Base-by-base conservation (phyloP, 2,329 filamentous ascomycete species). In the Epichloe typhina region DNA sequence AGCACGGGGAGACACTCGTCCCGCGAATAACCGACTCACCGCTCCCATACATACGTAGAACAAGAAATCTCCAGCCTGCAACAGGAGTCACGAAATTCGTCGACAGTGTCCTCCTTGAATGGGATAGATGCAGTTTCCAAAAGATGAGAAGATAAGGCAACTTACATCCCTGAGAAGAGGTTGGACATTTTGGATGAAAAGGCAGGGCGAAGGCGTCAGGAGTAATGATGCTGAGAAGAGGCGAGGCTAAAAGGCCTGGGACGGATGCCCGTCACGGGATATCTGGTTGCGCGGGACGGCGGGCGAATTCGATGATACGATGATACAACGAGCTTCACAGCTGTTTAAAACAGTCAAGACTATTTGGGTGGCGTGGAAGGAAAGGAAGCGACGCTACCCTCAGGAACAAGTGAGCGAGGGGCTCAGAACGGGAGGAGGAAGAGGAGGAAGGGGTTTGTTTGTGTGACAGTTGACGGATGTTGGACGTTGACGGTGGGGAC, bases 81-180 rank as follows among this genome's bases (percentile, higher is more conserved):
- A 35, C 17, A 12, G 33, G 17, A 44, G 8, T 44, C 13, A n/a
- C 9, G n/a, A 38, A 3, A n/a, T 9, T 46, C 9, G 42, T 21
- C 12, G 6, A 35, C 26, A 36, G 12, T 21, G 26, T 37, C 2
- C 15, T 17, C 37, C 17, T 9, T 13, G 37, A 15, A n/a, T 3
- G 13, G 7, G 19, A 13, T 17, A 17, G 6, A 9, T 19, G 3
- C 39, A 36, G 26, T 26, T 23, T 23, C 4, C 12, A 12, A 36
- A 8, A 17, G 2, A 38, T 1, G 3, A n/a, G 19, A 51, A 35
- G 19, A 49, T 17, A 40, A 50, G 49, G 54, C 51, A 55, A 77
- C 76, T 76, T 70, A 80, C 76, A 80, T 79, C 66, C 76, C 76
- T 61, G 76, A 79, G 64, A 80, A 79, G 59, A 80, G 68, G 68